A percentile compares a stretch with the other conserved stretches of the same genome.
These are phyloP conservation scores for Suillus decipiens DNA, from an alignment of 768 basidiomycete genomes.

Conservation along the genomic window DNA sequence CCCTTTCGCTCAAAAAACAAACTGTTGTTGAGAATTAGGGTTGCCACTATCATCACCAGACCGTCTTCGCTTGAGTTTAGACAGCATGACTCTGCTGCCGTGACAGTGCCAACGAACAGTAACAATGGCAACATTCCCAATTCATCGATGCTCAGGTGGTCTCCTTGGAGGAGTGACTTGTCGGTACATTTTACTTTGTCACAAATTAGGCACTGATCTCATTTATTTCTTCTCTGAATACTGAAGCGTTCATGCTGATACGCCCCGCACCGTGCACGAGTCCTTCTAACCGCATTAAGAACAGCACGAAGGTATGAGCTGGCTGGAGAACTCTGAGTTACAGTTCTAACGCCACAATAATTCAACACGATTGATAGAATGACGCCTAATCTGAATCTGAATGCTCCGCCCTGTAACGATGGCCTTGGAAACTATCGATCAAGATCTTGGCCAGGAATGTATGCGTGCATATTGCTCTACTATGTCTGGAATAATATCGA, in stretches of 20 bases:
- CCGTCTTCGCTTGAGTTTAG: constrained; percentile 29
- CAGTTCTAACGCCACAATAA: background rate
- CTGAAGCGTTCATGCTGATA: too few relatives aligned
- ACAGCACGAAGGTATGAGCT: background rate
- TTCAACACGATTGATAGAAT: background rate
- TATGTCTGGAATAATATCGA: background rate
- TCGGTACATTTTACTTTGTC: constrained; percentile 12
- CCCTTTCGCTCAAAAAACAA: too few relatives aligned
- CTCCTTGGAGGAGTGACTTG: constrained; percentile 16
- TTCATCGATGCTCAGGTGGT: constrained; percentile 11
- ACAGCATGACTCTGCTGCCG: constrained; percentile 35
- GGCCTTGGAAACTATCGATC: background rate
- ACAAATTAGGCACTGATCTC: constrained; percentile 29
- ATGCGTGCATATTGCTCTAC: background rate
- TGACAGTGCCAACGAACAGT: background rate
- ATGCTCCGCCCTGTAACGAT: background rate
- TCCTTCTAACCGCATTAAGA: constrained; percentile 9
- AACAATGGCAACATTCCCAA: constrained; percentile 9
- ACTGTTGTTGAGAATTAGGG: too few relatives aligned
- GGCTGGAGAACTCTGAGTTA: background rate
- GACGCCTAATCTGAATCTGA: background rate
- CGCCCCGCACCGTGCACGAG: constrained; percentile 16
- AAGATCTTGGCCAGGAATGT: background rate
- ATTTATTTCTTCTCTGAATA: too few relatives aligned
- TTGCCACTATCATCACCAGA: too few relatives aligned